phyloP scores from a whole-genome alignment of 306 rosid species.

The Dalbergia oliveri region DNA sequence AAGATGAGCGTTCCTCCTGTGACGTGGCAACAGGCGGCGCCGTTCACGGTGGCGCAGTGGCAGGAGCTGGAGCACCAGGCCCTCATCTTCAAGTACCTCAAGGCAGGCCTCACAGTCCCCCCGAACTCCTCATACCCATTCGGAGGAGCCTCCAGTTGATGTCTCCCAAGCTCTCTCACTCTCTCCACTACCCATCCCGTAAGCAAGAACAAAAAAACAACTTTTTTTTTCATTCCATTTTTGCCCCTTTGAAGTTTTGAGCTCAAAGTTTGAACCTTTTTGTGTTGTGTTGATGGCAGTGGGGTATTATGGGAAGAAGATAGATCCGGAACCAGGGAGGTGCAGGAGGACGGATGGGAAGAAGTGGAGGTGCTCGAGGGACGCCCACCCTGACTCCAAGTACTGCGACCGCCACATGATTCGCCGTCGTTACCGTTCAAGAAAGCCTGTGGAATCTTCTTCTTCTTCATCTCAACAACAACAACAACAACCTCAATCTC shows the following conservation, averaged over 20 bases:
- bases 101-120: slow-evolving; percentile 88
- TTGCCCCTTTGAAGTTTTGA: background rate
- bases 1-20: slow-evolving; percentile 52
- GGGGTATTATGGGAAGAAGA: slow-evolving; percentile 86
- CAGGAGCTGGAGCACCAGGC: slow-evolving; percentile 93
- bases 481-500: background rate
- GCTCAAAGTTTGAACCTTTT: background rate
- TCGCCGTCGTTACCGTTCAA: slow-evolving; percentile 97
- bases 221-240: background rate
- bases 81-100: slow-evolving; percentile 84
- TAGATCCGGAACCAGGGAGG: slow-evolving; percentile 94
- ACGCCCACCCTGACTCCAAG: slow-evolving; percentile 87
- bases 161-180: slow-evolving; percentile 41
- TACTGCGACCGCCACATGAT: slow-evolving; percentile 97
- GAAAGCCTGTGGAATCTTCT: slow-evolving; percentile 99
- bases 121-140: slow-evolving; percentile 84
- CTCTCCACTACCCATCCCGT: slow-evolving; percentile 66
- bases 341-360: slow-evolving; percentile 95
- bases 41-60: slow-evolving; percentile 90
- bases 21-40: slow-evolving; percentile 59
- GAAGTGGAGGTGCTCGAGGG: slow-evolving; percentile 91
- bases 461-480: slow-evolving; percentile 16
- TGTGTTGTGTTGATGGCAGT: slow-evolving; percentile 52
- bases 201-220: slow-evolving; percentile 32
- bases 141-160: slow-evolving; percentile 78